Evolutionary conservation across 176 grass and related monocot species (phyloP), one percentile per base, ranked within the genome.

Genomic region (Eleusine coracana): DNA sequence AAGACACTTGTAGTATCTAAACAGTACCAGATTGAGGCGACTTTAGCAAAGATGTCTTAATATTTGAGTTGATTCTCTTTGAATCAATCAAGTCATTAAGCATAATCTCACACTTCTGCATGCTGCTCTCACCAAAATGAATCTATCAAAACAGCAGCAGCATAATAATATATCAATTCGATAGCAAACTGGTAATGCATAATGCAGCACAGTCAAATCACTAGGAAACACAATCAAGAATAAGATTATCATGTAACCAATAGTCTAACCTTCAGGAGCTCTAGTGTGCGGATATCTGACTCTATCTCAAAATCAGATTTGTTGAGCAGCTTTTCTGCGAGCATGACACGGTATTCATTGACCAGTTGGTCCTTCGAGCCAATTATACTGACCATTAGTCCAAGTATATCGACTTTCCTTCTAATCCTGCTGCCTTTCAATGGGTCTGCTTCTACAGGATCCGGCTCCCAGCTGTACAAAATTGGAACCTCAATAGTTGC

Each of bases 41-140:
- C 70, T 87, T 81, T 21, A 74, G 34, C 70, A 95, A 69, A 76
- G 92, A 92, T 91, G 95, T 94, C 91, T 95, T 98, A 71, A 98
- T 98, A 86, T 98, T 98, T 61, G 90, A 78, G 86, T 98, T 98
- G 76, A 91, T 98, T 84, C 96, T 93, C 87, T 98, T 98, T 31
- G 92, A 98, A 85, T 91, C 96, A 80, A 98, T 98, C 89, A 98
- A 77, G 64, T 98, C 96, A 90, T 95, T 98, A 55, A 98, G 89
- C 96, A 98, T 98, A 89, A 98, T 98, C 88, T 98, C 96, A 88
- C 96, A 98, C 76, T 98, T 98, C 86, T 95, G 96, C 92, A 98
- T 98, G 76, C 92, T 98, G 74, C 84, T 92, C 87, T 98, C 96
- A 70, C 96, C 96, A 80, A 98, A 98, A 82, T 98, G 96, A 86